phyloP scores from a whole-genome alignment of 805 yeast genomes.

The Blastobotrys chiropterorum region DNA sequence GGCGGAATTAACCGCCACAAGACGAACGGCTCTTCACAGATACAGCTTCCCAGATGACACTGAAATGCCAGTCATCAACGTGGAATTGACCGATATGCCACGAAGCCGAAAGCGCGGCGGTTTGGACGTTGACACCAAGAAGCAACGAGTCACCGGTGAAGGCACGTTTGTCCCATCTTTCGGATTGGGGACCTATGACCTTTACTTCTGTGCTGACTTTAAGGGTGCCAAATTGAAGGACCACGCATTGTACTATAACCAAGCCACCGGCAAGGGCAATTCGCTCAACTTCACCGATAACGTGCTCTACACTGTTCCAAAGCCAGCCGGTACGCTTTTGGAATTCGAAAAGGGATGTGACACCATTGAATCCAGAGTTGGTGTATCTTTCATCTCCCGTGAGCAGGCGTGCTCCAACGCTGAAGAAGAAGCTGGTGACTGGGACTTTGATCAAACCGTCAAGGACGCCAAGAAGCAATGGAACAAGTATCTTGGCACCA shows the following conservation, averaged over 20 bases:
- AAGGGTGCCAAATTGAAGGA: slow-evolving; percentile 1
- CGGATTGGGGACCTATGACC: not conserved
- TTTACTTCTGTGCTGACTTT: slow-evolving; percentile 4
- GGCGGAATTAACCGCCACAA: slow-evolving; percentile 1
- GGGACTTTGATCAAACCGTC: slow-evolving; percentile 18
- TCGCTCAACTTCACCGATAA: not conserved
- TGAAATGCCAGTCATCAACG: not conserved
- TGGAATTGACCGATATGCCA: not conserved
- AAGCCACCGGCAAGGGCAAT: not conserved
- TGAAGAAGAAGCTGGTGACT: slow-evolving; percentile 18
- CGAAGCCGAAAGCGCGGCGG: not conserved
- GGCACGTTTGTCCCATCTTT: slow-evolving; percentile 2
- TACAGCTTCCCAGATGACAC: not conserved
- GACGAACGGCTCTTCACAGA: not conserved
- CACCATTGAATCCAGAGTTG: slow-evolving; percentile 18
- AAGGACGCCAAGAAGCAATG: slow-evolving; percentile 17
- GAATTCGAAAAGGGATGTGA: not conserved
- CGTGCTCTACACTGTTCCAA: not conserved
- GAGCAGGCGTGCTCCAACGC: slow-evolving; percentile 30
- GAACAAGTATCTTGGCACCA: slow-evolving; percentile 18
- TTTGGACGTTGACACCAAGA: not conserved
- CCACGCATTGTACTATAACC: not conserved
- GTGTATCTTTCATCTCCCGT: slow-evolving; percentile 29
- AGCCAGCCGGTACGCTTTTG: slow-evolving; percentile 1
- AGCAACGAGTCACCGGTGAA: not conserved